Base-by-base conservation (phyloP, 108 stramenopile species). In the Stephanodiscus triporus region DNA sequence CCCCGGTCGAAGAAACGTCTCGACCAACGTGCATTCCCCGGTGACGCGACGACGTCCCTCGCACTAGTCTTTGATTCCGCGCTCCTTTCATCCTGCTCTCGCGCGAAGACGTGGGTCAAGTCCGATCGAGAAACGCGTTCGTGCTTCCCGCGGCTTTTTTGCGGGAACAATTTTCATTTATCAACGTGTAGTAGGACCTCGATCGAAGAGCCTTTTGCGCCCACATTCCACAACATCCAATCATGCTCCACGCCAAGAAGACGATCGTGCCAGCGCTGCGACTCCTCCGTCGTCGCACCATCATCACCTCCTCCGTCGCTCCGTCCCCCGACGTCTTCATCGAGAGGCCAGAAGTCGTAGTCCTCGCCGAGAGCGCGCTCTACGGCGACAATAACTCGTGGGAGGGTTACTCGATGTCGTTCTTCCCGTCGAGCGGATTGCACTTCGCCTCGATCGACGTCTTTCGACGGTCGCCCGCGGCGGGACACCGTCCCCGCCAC, bases 81-180 rank as follows among this genome's bases (percentile, higher is more conserved):
- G 87, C 72, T 9, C 91, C 91, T 43, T 51, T 84, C 88, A 75
- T 90, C 89, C 69, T 92, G 91, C 29, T 86, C 91, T 67, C 91
- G 63, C 9, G 84, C 76, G 75, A 92, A 92, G 26, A 92, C 68
- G 73, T 92, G 91, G 3, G 80, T 79, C 6, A 92, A 64, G 49
- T 88, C 86, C 27, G 51, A 53, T 66, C 79, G 68, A 10, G 86
- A 64, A 4, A 92, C 89, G 34, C 66, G 34, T 26, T 87, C 87
- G 11, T 86, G n/a, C n/a, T n/a, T n/a, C n/a, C n/a, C n/a, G n/a
- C n/a, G n/a, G n/a, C n/a, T n/a, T n/a, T n/a, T n/a, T n/a, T n/a
- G n/a, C n/a, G n/a, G n/a, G n/a, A n/a, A n/a, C n/a, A n/a, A n/a
- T n/a, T n/a, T n/a, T n/a, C n/a, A n/a, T n/a, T n/a, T n/a, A n/a